Evolutionary conservation across 208 protist species (phyloP).

Genomic region (Wallacemonas sp.): DNA sequence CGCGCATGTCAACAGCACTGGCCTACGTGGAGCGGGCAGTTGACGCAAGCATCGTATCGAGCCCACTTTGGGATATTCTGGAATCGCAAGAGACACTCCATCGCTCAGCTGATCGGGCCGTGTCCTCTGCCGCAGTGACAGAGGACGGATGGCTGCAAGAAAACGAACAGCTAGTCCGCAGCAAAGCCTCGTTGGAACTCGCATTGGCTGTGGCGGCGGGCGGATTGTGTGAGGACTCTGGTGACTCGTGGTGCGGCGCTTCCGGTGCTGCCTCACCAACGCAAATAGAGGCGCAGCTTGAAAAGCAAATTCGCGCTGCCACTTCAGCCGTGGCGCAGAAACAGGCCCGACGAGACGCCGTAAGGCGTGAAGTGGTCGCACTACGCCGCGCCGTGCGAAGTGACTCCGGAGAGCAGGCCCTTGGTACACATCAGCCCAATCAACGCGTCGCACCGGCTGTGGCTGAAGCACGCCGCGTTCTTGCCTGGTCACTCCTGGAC

Average conservation of each 20-base stretch:
- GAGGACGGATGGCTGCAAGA: neutral
- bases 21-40: neutral
- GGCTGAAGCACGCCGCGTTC: too few species aligned
- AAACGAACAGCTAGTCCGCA: neutral
- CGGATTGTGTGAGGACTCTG: too few species aligned
- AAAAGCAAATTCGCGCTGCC: neutral
- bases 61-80: conserved; percentile 4
- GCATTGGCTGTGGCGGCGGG: neutral
- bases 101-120: neutral
- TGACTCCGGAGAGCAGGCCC: neutral
- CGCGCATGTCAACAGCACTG: neutral
- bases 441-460: too few species aligned
- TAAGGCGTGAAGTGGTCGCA: neutral
- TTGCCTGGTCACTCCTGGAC: too few species aligned
- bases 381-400: conserved; percentile 1
- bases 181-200: neutral
- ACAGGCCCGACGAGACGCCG: neutral
- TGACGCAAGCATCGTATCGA: neutral
- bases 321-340: neutral
- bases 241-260: too few species aligned
- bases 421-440: too few species aligned
- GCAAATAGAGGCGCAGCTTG: neutral
- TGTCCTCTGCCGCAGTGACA: neutral
- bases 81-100: conserved; percentile 3
- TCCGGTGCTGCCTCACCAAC: neutral